A percentile compares a stretch with the other conserved stretches of the same genome.
Evolutionary conservation across 495 filamentous ascomycete genomes (phyloP).

Genomic region (Penicillium dipodomyicola): DNA sequence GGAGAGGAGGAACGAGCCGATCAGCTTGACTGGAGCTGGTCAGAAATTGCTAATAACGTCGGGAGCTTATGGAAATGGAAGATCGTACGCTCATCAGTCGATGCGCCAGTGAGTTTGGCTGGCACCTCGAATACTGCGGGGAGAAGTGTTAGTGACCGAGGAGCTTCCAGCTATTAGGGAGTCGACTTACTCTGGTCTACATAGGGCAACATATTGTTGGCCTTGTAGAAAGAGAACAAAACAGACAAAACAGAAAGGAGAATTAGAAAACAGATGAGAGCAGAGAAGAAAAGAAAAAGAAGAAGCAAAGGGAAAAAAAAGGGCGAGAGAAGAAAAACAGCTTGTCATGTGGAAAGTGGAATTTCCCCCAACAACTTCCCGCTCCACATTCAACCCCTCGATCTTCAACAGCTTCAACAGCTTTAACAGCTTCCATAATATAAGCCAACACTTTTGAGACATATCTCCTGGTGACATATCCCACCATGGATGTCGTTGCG

Average conservation of each 20-base stretch:
- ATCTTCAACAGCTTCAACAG: not conserved
- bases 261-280: not conserved
- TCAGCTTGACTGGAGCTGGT: slow-evolving; percentile 74
- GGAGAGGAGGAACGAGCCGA: slow-evolving; percentile 85
- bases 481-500: slow-evolving; percentile 84
- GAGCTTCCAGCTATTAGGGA: slow-evolving; percentile 7
- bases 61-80: not conserved
- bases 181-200: slow-evolving; percentile 70
- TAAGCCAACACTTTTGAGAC: not conserved
- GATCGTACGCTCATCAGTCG: slow-evolving; percentile 77
- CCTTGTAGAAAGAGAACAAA: slow-evolving; percentile 59
- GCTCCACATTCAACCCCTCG: slow-evolving; percentile 21
- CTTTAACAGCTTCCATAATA: not conserved
- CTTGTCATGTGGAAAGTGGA: slow-evolving; percentile 33
- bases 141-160: slow-evolving; percentile 26
- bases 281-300: not conserved
- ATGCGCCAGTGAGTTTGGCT: slow-evolving; percentile 65
- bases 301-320: slow-evolving; percentile 12
- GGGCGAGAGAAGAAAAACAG: slow-evolving; percentile 10
- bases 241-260: slow-evolving; percentile 46
- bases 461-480: slow-evolving; percentile 12
- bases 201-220: slow-evolving; percentile 72
- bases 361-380: slow-evolving; percentile 27
- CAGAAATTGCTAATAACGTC: slow-evolving; percentile 8
- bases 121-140: slow-evolving; percentile 69